These are phyloP conservation scores for Ammopiptanthus mongolicus DNA, from an alignment of 306 rosid species.

Conservation along the genomic window DNA sequence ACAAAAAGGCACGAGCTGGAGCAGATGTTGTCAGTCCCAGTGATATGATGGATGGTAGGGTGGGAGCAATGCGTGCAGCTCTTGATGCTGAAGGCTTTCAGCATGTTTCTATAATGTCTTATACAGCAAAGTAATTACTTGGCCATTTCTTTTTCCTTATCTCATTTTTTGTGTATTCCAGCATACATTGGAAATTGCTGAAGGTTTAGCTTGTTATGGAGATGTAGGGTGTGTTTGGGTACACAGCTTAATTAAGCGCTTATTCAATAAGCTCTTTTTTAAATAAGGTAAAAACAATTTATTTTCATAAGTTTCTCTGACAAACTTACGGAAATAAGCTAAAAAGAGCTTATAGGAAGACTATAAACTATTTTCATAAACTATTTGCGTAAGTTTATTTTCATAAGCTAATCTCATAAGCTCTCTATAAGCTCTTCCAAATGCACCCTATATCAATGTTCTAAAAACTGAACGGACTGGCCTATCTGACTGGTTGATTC, in stretches of 20 bases:
- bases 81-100: slow-evolving; percentile 96
- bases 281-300: too few species aligned
- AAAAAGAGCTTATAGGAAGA: too few species aligned
- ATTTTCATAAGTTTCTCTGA: too few species aligned
- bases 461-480: neutral
- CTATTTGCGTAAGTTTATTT: too few species aligned
- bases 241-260: too few species aligned
- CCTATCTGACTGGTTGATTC: neutral
- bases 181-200: slow-evolving; percentile 1
- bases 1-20: slow-evolving; percentile 84
- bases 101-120: slow-evolving; percentile 91
- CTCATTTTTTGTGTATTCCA: slow-evolving; percentile 11
- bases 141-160: slow-evolving; percentile 1
- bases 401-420: too few species aligned
- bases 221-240: too few species aligned
- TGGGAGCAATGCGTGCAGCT: slow-evolving; percentile 86
- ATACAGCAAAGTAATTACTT: slow-evolving; percentile 73
- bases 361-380: too few species aligned
- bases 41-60: slow-evolving; percentile 99
- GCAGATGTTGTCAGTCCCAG: slow-evolving; percentile 98
- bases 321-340: too few species aligned
- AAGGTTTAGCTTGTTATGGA: neutral
- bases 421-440: too few species aligned
- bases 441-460: neutral
- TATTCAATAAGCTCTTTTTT: too few species aligned